A percentile compares a stretch with the other conserved stretches of the same genome.
phyloP scores from a whole-genome alignment of 768 basidiomycete genomes.

The Suillus subaureus region DNA sequence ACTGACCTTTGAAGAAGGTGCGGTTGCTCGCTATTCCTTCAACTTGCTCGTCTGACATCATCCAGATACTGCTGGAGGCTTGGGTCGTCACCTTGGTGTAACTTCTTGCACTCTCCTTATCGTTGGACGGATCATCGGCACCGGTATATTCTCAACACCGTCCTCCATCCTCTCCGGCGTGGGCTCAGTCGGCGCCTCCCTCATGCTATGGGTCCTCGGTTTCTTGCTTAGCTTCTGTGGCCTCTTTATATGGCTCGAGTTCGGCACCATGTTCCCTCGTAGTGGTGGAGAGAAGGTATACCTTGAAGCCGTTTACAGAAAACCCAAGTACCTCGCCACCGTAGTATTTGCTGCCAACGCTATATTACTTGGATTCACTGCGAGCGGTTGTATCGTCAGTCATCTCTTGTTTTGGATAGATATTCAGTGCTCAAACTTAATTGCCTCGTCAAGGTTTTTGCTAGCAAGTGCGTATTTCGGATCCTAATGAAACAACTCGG shows the following conservation, averaged over 20 bases:
- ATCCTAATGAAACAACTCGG: accelerated
- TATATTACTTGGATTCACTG: constrained; percentile 46
- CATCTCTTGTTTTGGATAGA: not conserved
- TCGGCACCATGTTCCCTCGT: constrained; percentile 64
- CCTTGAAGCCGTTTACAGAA: constrained; percentile 54
- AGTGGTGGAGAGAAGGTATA: constrained; percentile 68
- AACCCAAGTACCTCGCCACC: constrained; percentile 49
- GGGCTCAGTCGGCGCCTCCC: constrained; percentile 58
- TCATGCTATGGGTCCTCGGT: constrained; percentile 67
- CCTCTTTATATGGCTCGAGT: constrained; percentile 64
- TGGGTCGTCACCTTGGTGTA: constrained; percentile 59
- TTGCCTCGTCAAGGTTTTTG: constrained; percentile 31
- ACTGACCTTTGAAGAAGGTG: constrained; percentile 54
- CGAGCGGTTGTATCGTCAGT: constrained; percentile 52
- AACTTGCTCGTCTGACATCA: not conserved
- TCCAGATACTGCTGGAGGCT: constrained; percentile 53
- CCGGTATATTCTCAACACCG: constrained; percentile 67
- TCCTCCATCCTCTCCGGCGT: constrained; percentile 60
- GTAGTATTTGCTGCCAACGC: constrained; percentile 51
- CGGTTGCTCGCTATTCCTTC: not conserved
- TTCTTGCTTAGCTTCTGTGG: constrained; percentile 61
- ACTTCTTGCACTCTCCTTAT: constrained; percentile 60
- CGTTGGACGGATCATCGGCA: constrained; percentile 60
- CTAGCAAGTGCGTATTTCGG: constrained; percentile 32
- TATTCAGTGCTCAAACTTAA: not conserved